A percentile compares a stretch with the other conserved stretches of the same genome.
These are phyloP conservation scores for Irpex sp. DNA, from an alignment of 1,284 basidiomycete genomes.

Conservation along the genomic window DNA sequence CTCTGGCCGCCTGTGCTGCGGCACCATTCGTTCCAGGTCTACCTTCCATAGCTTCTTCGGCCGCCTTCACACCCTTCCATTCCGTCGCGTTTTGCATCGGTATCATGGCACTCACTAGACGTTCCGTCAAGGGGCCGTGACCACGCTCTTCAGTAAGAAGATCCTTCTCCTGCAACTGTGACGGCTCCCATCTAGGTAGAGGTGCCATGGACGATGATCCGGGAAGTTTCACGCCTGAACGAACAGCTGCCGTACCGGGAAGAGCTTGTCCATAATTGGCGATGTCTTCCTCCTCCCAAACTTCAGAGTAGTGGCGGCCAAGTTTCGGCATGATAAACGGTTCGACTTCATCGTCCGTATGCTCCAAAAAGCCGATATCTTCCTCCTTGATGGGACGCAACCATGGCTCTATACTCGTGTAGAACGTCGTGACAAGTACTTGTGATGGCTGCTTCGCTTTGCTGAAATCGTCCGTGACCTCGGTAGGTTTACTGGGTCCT, in stretches of 20 bases:
- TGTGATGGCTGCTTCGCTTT: constrained; percentile 72
- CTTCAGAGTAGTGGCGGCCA: constrained; percentile 84
- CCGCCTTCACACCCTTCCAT: constrained; percentile 75
- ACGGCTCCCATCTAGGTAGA: constrained; percentile 68
- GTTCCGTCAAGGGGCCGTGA: constrained; percentile 76
- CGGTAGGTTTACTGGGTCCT: constrained; percentile 75
- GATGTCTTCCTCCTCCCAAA: constrained; percentile 90
- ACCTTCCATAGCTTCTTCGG: constrained; percentile 80
- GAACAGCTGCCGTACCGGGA: constrained; percentile 34
- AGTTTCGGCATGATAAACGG: constrained; percentile 84
- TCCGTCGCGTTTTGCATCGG: constrained; percentile 58
- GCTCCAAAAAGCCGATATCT: constrained; percentile 86
- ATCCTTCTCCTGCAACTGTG: constrained; percentile 62
- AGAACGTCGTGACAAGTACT: constrained; percentile 69
- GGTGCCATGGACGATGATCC: constrained; percentile 36
- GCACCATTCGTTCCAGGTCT: constrained; percentile 70
- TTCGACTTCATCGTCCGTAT: constrained; percentile 84
- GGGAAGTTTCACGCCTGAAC: constrained; percentile 27
- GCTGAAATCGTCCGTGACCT: constrained; percentile 86
- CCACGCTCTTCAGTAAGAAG: constrained; percentile 66
- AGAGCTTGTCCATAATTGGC: constrained; percentile 43
- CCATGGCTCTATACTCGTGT: constrained; percentile 83
- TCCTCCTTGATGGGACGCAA: constrained; percentile 84
- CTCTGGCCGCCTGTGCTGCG: constrained; percentile 66
- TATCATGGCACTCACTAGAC: constrained; percentile 76